These are phyloP conservation scores for Gonium pectorale DNA, from an alignment of 139 green algal genomes.

Conservation along the genomic window DNA sequence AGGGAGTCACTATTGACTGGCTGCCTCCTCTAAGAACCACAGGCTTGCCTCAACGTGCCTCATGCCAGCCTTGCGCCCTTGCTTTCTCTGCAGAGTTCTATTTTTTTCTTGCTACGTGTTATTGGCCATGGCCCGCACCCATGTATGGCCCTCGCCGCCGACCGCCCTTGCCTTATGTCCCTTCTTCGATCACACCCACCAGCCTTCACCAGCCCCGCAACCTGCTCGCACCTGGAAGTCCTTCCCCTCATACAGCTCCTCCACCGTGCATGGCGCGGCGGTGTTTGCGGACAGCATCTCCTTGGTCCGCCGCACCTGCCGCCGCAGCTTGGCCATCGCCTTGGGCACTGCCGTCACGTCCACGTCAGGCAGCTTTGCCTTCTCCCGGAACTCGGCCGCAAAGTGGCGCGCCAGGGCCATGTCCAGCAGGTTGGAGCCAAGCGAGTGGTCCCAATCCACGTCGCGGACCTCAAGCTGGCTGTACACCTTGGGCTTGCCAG, in stretches of 20 bases:
- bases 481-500: constrained; percentile 70
- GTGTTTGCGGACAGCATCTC: constrained; percentile 97
- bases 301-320: constrained; percentile 90
- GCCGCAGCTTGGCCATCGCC: constrained; percentile 92
- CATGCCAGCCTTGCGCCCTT: no score
- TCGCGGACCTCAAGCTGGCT: constrained; percentile 93
- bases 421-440: constrained; percentile 91
- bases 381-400: constrained; percentile 83
- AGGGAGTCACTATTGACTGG: no score
- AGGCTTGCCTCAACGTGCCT: no score
- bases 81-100: no score
- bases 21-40: no score
- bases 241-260: constrained; percentile 89
- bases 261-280: constrained; percentile 88
- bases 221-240: constrained; percentile 91
- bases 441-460: constrained; percentile 85
- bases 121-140: no score
- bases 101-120: no score
- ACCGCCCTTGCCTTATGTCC: no score
- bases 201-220: no score
- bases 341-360: constrained; percentile 74
- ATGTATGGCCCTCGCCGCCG: no score
- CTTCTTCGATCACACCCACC: no score
- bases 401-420: constrained; percentile 91
- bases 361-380: constrained; percentile 62